A percentile compares a stretch with the other conserved stretches of the same genome.
Conservation (phyloP, 2,329 filamentous ascomycete species). For the Trichoderma gracile region DNA sequence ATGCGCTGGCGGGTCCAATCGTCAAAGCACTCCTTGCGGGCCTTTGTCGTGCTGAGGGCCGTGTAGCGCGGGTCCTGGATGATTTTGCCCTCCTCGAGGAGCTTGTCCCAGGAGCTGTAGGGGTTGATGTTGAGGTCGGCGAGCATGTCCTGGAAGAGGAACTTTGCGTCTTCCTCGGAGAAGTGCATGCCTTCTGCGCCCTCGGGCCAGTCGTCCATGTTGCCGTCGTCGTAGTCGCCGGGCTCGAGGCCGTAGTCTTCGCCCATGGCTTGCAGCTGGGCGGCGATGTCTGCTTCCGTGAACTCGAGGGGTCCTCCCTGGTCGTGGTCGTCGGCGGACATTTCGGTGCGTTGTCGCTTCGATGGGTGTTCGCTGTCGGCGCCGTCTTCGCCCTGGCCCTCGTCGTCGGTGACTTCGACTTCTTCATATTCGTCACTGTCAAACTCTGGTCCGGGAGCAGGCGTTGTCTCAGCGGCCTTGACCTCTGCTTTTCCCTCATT, state of each 20-base stretch:
- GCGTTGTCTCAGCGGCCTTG: not conserved
- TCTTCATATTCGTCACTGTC: slow-evolving; percentile 76
- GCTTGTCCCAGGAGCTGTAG: slow-evolving; percentile 87
- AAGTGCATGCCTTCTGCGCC: slow-evolving; percentile 69
- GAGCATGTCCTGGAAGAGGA: slow-evolving; percentile 82
- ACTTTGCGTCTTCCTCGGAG: slow-evolving; percentile 72
- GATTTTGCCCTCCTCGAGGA: slow-evolving; percentile 79
- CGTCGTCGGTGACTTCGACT: slow-evolving; percentile 60
- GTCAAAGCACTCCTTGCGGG: slow-evolving; percentile 78
- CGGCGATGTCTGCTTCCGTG: slow-evolving; percentile 91
- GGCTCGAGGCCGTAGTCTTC: slow-evolving; percentile 78
- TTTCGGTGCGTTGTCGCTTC: slow-evolving; percentile 63
- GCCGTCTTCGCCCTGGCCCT: slow-evolving; percentile 41
- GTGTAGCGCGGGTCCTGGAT: slow-evolving; percentile 87
- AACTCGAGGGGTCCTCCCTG: slow-evolving; percentile 67
- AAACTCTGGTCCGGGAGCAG: slow-evolving; percentile 33
- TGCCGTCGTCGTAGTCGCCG: slow-evolving; percentile 71
- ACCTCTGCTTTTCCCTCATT: slow-evolving; percentile 14
- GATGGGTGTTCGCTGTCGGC: slow-evolving; percentile 45
- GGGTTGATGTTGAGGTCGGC: slow-evolving; percentile 81
- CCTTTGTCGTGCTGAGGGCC: slow-evolving; percentile 75
- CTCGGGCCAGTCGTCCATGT: slow-evolving; percentile 64
- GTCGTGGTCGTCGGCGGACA: slow-evolving; percentile 48
- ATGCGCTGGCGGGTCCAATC: slow-evolving; percentile 82
- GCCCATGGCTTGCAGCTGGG: slow-evolving; percentile 86